Evolutionary conservation across 106 monocot genomes (phyloP).

Genomic region (Acanthochlamys bracteata): DNA sequence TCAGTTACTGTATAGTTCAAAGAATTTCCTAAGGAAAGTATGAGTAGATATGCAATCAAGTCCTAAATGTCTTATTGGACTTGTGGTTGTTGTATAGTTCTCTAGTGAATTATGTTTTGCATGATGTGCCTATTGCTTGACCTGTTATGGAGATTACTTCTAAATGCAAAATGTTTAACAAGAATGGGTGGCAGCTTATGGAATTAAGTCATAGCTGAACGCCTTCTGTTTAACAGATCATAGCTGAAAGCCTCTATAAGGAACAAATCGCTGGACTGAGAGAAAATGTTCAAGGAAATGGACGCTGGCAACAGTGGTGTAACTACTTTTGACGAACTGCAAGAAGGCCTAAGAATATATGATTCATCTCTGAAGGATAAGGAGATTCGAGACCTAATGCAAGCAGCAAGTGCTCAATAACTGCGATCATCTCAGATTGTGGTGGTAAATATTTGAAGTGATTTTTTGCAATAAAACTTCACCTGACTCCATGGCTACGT

Average conservation of each 20-base stretch:
- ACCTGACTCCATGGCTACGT: too few species aligned
- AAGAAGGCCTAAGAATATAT: slow-evolving; percentile 55
- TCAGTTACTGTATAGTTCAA: too few species aligned
- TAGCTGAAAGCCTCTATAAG: slow-evolving; percentile 54
- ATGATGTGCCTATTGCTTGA: too few species aligned
- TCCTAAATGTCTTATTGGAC: too few species aligned
- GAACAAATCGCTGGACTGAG: slow-evolving; percentile 74
- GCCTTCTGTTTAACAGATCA: slow-evolving; percentile 22
- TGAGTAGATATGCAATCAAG: too few species aligned
- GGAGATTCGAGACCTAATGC: slow-evolving; percentile 64
- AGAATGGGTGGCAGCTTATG: neutral
- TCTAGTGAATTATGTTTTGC: too few species aligned
- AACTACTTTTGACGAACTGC: slow-evolving; percentile 69
- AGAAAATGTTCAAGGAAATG: slow-evolving; percentile 73
- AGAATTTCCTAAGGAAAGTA: too few species aligned
- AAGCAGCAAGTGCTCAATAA: slow-evolving; percentile 37
- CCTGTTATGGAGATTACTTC: too few species aligned
- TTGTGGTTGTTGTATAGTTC: too few species aligned
- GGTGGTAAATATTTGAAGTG: too few species aligned
- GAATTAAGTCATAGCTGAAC: neutral
- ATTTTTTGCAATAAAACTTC: too few species aligned
- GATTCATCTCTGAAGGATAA: slow-evolving; percentile 44
- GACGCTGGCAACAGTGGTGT: slow-evolving; percentile 65
- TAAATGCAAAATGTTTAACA: neutral
- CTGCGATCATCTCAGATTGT: neutral